Conservation (phyloP, 805 yeast species). For the Starmerella sp. region DNA sequence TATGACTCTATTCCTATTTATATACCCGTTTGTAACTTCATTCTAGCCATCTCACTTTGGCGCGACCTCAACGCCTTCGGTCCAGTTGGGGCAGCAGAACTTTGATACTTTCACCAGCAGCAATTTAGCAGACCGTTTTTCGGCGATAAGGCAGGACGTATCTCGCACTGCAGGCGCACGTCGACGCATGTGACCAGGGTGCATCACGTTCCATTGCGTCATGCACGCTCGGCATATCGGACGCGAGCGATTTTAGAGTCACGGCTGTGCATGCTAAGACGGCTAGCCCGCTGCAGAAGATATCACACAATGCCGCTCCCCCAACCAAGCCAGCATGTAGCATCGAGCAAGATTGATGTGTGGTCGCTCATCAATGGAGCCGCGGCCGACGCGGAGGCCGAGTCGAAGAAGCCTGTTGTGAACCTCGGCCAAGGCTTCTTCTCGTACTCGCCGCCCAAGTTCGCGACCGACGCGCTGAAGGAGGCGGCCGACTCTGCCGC, state of each 20-base stretch:
- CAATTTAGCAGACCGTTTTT: no score
- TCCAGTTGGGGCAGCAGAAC: no score
- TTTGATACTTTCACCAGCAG: no score
- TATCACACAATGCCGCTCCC: slow-evolving; percentile 12
- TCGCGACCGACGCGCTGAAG: slow-evolving; percentile 74
- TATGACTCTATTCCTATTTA: no score
- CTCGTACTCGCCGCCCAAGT: slow-evolving; percentile 91
- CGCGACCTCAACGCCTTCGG: no score
- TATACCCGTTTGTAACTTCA: no score
- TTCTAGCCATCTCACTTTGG: no score
- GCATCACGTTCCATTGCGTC: neutral
- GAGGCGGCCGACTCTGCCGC: slow-evolving; percentile 61
- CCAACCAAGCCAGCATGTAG: slow-evolving; percentile 17
- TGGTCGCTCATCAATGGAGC: slow-evolving; percentile 95
- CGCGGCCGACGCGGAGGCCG: slow-evolving; percentile 67
- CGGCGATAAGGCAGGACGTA: neutral
- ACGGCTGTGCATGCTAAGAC: slow-evolving; percentile 3
- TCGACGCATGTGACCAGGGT: neutral
- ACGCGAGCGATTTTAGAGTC: neutral
- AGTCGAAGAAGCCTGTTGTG: slow-evolving; percentile 62
- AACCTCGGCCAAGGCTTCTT: slow-evolving; percentile 97
- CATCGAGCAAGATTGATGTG: slow-evolving; percentile 46
- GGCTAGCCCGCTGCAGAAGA: neutral
- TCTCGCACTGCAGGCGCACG: neutral
- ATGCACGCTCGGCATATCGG: neutral